Conservation (phyloP, 2,329 filamentous ascomycete genomes). For the Phyllosticta ampelicida region DNA sequence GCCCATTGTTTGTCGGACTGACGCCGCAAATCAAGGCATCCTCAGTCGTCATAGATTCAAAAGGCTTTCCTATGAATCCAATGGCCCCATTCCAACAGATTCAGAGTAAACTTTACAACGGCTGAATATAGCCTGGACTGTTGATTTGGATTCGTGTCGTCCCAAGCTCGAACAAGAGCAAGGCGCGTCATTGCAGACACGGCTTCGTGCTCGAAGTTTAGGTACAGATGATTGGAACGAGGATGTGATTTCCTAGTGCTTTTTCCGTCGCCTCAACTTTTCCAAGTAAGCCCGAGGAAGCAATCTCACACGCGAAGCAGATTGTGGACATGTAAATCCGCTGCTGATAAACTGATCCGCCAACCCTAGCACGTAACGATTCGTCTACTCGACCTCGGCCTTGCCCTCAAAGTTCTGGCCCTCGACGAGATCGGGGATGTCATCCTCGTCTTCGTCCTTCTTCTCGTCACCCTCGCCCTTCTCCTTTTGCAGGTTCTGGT, state of each 20-base stretch:
- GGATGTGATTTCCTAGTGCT: conserved; percentile 8
- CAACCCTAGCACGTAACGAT: background rate
- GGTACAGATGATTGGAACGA: conserved; percentile 5
- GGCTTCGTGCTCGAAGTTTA: conserved; percentile 1
- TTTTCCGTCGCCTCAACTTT: conserved; percentile 8
- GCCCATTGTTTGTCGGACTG: no score
- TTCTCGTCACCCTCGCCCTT: conserved; percentile 66
- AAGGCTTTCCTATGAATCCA: no score
- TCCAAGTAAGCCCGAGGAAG: conserved; percentile 1
- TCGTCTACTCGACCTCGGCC: conserved; percentile 65
- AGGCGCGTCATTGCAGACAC: background rate
- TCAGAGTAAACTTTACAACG: no score
- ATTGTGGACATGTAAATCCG: background rate
- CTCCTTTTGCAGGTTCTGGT: conserved; percentile 97
- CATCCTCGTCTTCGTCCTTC: conserved; percentile 60
- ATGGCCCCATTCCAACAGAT: no score
- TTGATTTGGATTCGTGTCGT: background rate
- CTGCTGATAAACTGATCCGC: background rate
- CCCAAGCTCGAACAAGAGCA: background rate
- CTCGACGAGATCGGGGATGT: conserved; percentile 94
- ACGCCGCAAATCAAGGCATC: no score
- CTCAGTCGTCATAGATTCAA: no score
- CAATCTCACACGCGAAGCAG: conserved; percentile 3
- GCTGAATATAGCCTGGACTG: background rate
- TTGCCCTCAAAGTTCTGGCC: conserved; percentile 97